Evolutionary conservation across 495 filamentous ascomycete genomes (phyloP).

Genomic region (Penicillium ucsense): DNA sequence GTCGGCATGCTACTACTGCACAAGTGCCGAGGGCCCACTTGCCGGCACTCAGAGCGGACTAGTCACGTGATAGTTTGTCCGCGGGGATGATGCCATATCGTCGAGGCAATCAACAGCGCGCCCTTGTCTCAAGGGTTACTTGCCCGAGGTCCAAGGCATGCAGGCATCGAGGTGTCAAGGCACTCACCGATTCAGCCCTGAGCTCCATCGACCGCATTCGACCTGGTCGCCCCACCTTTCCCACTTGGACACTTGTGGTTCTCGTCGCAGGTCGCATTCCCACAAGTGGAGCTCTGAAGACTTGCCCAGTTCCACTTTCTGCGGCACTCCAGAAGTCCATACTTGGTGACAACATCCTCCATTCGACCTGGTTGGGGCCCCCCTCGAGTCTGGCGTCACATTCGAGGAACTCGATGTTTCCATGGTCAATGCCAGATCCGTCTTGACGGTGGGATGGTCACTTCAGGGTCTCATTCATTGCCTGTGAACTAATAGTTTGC

Average conservation of each 20-base stretch:
- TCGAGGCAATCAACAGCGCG: no score
- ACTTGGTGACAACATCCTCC: not conserved
- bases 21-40: no score
- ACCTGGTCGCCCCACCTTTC: not conserved
- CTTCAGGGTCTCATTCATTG: not conserved
- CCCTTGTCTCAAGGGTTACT: not conserved
- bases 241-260: not conserved
- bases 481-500: conserved; percentile 9
- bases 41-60: not conserved
- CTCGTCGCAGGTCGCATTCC: not conserved
- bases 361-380: no score
- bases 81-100: no score
- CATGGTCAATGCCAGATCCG: not conserved
- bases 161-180: not conserved
- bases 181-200: not conserved
- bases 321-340: not conserved
- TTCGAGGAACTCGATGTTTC: not conserved
- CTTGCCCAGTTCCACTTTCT: not conserved
- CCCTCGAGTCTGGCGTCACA: not conserved
- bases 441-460: not conserved
- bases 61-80: not conserved
- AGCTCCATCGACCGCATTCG: not conserved
- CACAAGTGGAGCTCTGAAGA: not conserved
- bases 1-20: no score
- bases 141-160: not conserved